These are phyloP conservation scores for Saccharomycopsis fibuligera DNA, from an alignment of 805 yeast species.

Conservation along the genomic window DNA sequence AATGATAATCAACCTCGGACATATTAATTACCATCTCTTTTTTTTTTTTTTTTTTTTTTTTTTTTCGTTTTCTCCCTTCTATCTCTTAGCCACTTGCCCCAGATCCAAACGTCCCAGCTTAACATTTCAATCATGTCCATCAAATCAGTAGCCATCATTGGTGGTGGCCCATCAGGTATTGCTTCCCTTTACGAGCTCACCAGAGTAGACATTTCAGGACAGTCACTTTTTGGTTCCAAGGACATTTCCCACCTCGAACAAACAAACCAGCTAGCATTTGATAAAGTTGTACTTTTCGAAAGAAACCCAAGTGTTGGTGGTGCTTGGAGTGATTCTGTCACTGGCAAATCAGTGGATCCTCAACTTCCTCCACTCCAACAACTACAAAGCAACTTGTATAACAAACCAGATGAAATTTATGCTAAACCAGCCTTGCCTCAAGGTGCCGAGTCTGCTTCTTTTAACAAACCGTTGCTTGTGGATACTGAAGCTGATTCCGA, in stretches of 20 bases:
- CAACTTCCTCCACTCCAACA: constrained; percentile 15
- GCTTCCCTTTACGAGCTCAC: constrained; percentile 32
- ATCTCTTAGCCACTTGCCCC: too few species aligned
- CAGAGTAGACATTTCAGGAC: constrained; percentile 27
- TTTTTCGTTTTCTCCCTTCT: too few species aligned
- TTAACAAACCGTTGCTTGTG: neutral
- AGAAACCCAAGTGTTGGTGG: constrained; percentile 40
- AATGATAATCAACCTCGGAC: too few species aligned
- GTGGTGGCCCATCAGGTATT: constrained; percentile 39
- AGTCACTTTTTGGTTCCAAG: constrained; percentile 23
- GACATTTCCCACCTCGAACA: neutral
- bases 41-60: too few species aligned
- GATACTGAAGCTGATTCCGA: neutral
- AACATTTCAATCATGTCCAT: constrained; percentile 7
- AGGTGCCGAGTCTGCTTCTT: neutral
- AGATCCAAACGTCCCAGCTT: too few species aligned
- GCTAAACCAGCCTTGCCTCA: neutral
- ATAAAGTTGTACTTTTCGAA: constrained; percentile 38
- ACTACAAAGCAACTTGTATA: neutral
- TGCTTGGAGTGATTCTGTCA: constrained; percentile 31
- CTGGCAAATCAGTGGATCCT: constrained; percentile 20
- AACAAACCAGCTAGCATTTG: constrained; percentile 25
- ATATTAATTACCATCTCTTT: too few species aligned
- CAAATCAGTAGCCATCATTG: constrained; percentile 32
- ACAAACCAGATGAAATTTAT: neutral